Base-by-base conservation (phyloP, 2,329 filamentous ascomycete genomes). In the Dryadomyces quercivorus region DNA sequence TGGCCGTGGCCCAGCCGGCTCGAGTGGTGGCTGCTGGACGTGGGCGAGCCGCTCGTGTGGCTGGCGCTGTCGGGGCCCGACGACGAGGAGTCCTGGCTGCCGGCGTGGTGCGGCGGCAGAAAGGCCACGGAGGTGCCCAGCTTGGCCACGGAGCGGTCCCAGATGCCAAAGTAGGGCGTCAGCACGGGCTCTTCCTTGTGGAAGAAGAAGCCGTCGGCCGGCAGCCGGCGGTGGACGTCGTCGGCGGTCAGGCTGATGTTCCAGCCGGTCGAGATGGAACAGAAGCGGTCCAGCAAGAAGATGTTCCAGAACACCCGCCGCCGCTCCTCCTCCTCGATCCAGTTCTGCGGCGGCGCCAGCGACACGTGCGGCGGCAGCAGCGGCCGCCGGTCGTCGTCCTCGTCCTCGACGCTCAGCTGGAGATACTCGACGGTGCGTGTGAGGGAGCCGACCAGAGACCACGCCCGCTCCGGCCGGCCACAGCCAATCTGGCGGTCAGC, bases 231-330 rank as follows among this genome's bases (percentile, higher is more conserved):
- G 22, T 61, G 61, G 10, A 69, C 65, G 57, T 68, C 65, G 36
- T 64, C 62, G 1, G 62, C 57, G 1, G 66, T 64, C 3, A 70
- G 57, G 45, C 63, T 66, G 0, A 62, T 66, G 45, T 67, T 66
- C 66, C 66, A 67, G 5, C 56, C 52, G 22, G 62, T 64, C 8
- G 60, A 61, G 5, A 65, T 60, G 60, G 55, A 43, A 56, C 57
- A 60, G 63, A 60, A 66, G 12, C 67, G 59, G 55, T 71, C 68
- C 15, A 70, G 56, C 21, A 63, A 57, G 58, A 70, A 70, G 22
- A 71, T 60, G 22, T 62, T 66, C 69, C 68, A 70, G 49, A 71
- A 71, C 1, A 70, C 63, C 2, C 68, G 59, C 5, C 59, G 56
- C 3, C 60, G 57, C 50, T 61, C 60, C 21, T 62, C 59, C 15